These are phyloP conservation scores for Salvia hispanica DNA, from an alignment of 257 asterid genomes.

Conservation along the genomic window DNA sequence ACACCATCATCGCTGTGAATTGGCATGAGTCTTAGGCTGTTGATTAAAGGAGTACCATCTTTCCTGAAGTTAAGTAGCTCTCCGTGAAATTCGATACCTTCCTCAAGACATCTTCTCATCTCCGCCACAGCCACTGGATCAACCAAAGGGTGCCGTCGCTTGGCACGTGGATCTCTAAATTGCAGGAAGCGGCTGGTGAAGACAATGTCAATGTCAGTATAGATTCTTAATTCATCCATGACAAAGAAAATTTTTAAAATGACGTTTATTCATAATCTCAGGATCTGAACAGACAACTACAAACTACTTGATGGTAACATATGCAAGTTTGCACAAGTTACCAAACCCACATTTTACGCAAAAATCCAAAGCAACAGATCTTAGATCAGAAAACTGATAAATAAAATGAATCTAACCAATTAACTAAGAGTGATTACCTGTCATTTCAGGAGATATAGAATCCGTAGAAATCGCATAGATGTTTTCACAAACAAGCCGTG, in stretches of 20 bases:
- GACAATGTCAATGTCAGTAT: slow-evolving; percentile 31
- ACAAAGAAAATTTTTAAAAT: slow-evolving; percentile 16
- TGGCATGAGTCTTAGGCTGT: slow-evolving; percentile 74
- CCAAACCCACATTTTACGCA: not conserved
- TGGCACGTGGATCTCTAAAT: slow-evolving; percentile 83
- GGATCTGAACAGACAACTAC: not conserved
- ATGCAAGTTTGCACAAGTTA: not conserved
- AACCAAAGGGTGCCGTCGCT: slow-evolving; percentile 89
- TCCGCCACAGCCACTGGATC: slow-evolving; percentile 91
- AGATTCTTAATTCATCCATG: slow-evolving; percentile 11
- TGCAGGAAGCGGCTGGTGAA: slow-evolving; percentile 86
- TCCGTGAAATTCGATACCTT: slow-evolving; percentile 87
- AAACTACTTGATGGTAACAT: not conserved
- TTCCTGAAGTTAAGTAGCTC: slow-evolving; percentile 92
- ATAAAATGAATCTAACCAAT: not conserved
- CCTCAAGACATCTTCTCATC: slow-evolving; percentile 80
- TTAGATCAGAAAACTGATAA: slow-evolving; percentile 8
- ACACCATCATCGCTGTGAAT: slow-evolving; percentile 80
- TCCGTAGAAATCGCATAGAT: not conserved
- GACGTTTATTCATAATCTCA: not conserved
- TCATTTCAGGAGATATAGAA: not conserved
- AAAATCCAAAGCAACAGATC: not conserved
- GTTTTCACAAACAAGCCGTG: not conserved
- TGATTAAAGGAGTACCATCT: slow-evolving; percentile 86
- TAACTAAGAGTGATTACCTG: not conserved